A percentile compares a stretch with the other conserved stretches of the same genome.
Evolutionary conservation across 495 filamentous ascomycete species (phyloP).

Genomic region (Penicillium daleae): DNA sequence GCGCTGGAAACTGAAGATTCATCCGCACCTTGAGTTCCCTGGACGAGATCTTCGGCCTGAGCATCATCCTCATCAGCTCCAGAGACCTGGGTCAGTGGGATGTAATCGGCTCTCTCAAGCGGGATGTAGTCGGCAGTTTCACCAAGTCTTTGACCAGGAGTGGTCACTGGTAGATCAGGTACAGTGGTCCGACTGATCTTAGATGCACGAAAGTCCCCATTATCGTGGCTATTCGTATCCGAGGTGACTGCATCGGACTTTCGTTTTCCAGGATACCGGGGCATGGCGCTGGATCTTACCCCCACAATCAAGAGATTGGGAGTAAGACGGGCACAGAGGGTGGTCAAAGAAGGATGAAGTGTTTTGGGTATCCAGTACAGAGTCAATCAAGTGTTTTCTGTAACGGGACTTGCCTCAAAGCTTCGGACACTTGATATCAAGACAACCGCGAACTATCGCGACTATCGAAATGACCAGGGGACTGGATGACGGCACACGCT

Average conservation of each 20-base stretch:
- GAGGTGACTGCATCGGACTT: constrained; percentile 23
- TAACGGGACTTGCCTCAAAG: background rate
- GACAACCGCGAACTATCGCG: background rate
- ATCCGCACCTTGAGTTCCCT: constrained; percentile 43
- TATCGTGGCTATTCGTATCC: constrained; percentile 19
- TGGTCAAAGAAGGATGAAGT: background rate
- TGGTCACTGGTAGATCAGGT: background rate
- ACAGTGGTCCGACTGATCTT: constrained; percentile 20
- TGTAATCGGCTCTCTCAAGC: constrained; percentile 35
- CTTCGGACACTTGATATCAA: background rate
- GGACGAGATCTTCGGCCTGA: constrained; percentile 36
- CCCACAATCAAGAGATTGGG: background rate
- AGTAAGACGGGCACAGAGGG: background rate
- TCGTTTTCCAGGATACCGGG: constrained; percentile 21
- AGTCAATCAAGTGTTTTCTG: background rate
- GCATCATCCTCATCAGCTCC: constrained; percentile 45
- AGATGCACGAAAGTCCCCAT: constrained; percentile 23
- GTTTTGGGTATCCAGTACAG: too few species aligned
- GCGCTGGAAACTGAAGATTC: constrained; percentile 45
- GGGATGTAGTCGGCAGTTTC: constrained; percentile 36
- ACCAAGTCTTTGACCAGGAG: constrained; percentile 37
- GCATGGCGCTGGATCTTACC: constrained; percentile 5
- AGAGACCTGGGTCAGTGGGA: constrained; percentile 38
- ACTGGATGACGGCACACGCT: constrained; percentile 10
- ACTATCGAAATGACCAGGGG: background rate